Percentiles rank a stretch among this genome's conserved stretches.
Evolutionary conservation across 2,329 filamentous ascomycete species (phyloP).

Genomic region (Pseudocercospora musae): DNA sequence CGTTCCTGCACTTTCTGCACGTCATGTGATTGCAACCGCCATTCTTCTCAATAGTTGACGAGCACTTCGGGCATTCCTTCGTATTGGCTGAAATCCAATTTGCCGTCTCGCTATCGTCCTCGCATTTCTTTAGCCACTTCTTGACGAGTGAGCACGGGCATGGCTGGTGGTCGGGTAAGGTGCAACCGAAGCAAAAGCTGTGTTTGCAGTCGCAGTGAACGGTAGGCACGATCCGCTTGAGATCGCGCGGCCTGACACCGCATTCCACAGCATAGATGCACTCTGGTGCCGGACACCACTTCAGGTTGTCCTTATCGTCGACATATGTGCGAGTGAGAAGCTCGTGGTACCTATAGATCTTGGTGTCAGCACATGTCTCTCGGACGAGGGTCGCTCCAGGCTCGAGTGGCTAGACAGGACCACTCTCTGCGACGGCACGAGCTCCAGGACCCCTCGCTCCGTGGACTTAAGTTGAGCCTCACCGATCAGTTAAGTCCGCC

Average conservation of each 20-base stretch:
- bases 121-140: constrained; percentile 96
- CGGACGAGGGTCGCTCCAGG: not conserved
- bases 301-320: constrained; percentile 90
- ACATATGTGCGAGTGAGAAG: constrained; percentile 92
- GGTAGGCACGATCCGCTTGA: constrained; percentile 81
- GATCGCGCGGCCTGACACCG: constrained; percentile 78
- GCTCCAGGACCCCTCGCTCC: not conserved
- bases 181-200: constrained; percentile 93
- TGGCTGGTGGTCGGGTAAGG: constrained; percentile 84
- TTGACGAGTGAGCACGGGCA: constrained; percentile 89
- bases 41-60: constrained; percentile 98
- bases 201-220: constrained; percentile 82
- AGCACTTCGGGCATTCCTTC: constrained; percentile 94
- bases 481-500: constrained; percentile 54
- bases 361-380: not conserved
- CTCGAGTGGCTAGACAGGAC: not conserved
- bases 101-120: constrained; percentile 94
- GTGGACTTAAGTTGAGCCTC: not conserved
- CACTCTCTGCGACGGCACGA: not conserved
- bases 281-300: constrained; percentile 98
- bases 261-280: constrained; percentile 93
- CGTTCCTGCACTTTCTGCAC: constrained; percentile 89
- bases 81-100: constrained; percentile 99
- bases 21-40: constrained; percentile 98
- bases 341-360: constrained; percentile 60